Evolutionary conservation across 2,329 filamentous ascomycete species (phyloP), one percentile per base, ranked within the genome.

Genomic region (Aspergillus clavatus): DNA sequence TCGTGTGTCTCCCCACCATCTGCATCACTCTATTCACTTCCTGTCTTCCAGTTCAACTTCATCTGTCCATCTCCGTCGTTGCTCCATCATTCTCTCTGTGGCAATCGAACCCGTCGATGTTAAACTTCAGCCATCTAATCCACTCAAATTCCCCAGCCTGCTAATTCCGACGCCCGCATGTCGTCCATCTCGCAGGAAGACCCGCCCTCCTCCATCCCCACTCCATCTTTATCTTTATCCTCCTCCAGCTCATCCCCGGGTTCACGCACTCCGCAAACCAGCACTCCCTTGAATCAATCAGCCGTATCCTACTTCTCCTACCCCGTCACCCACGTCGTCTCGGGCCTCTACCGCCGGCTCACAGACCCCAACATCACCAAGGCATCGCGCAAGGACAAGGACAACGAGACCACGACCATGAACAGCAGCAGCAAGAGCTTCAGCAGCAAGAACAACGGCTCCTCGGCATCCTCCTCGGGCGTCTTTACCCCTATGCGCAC

Each of bases 331-430:
- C 72, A 76, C 57, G 74, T 76, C 38, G 71, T 77, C 58, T 80
- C 81, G 26, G 83, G 83, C 14, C 72, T 89, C 41, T 79, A 87
- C 51, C 79, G 85, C 27, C 82, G 84, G 48, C 79, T 88, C 29
- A 74, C 72, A 40, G 72, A 75, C 44, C 69, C 71, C 10, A 56
- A 54, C 8, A 38, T 48, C 39, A 28, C 45, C 35, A 54, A 21
- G 19, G 7, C 31, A 35, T 35, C 31, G 16, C 31, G 31, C 7
- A 35, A 35, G 10, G 31, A 18, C 16, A 35, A 36, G 6, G 38
- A 48, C 16, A 45, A 48, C 21, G 55, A 54, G 40, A 50, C 44
- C 26, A 56, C 55, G 40, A 45, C 46, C 41, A 58, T 51, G 35
- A 52, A 47, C 35, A 52, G 49, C 42, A 48, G 50, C 36, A 39